Conservation (phyloP, 352 stramenopile species). For the Phytophthora syringae region DNA sequence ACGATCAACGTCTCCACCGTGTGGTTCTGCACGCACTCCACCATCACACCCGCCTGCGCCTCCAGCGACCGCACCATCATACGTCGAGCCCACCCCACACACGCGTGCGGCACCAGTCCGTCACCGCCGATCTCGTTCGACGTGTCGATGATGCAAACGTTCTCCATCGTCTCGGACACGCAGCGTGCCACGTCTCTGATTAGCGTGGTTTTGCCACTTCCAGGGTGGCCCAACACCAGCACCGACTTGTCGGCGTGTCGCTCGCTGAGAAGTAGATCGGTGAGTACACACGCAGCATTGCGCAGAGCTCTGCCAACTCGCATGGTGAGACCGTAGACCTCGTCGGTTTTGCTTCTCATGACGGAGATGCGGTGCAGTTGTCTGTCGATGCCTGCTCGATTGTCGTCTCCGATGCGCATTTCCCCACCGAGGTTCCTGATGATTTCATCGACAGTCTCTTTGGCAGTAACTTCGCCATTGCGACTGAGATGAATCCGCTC, state of each 20-base stretch:
- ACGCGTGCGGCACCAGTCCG: constrained; percentile 78
- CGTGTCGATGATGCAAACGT: constrained; percentile 90
- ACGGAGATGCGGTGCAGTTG: constrained; percentile 85
- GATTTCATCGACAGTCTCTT: constrained; percentile 63
- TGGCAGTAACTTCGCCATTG: constrained; percentile 32
- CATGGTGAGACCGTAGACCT: constrained; percentile 78
- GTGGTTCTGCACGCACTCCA: constrained; percentile 93
- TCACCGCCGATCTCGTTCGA: constrained; percentile 93
- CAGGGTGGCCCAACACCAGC: constrained; percentile 66
- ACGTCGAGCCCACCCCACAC: too few species aligned
- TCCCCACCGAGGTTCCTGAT: constrained; percentile 46
- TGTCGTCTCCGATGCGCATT: constrained; percentile 73
- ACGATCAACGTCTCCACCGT: constrained; percentile 89
- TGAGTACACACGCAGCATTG: constrained; percentile 65
- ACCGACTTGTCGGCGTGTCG: constrained; percentile 58
- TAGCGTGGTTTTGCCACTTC: constrained; percentile 89
- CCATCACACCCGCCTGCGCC: too few species aligned
- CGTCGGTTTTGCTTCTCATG: constrained; percentile 60
- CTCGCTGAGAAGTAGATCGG: constrained; percentile 65
- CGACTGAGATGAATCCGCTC: constrained; percentile 38
- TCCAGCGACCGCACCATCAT: too few species aligned
- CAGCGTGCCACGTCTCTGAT: too few species aligned
- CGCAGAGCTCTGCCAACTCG: constrained; percentile 70
- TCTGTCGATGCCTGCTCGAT: constrained; percentile 72
- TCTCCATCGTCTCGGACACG: constrained; percentile 63